Percentiles rank a stretch among this genome's conserved stretches.
phyloP scores from a whole-genome alignment of 208 protist species.

The Wallacemonas sp. region DNA sequence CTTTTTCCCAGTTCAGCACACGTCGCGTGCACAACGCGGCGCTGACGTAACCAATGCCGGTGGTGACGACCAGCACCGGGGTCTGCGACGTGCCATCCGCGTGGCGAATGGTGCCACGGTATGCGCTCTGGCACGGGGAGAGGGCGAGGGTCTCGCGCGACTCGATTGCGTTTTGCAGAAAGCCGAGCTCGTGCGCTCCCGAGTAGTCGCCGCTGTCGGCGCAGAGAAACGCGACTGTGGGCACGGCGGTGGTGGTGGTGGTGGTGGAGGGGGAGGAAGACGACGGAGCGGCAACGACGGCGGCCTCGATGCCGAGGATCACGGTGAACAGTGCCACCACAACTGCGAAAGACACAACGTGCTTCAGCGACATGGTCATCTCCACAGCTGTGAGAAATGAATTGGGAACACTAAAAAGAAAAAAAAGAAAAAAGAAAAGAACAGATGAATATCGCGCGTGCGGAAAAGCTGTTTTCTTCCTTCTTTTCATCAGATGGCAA shows the following conservation, averaged over 20 bases:
- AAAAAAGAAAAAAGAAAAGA: neutral
- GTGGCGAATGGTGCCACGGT: slow-evolving; percentile 40
- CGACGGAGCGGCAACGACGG: slow-evolving; percentile 6
- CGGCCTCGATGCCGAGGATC: neutral
- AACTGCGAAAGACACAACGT: neutral
- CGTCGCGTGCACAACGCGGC: slow-evolving; percentile 44
- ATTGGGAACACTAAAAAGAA: neutral
- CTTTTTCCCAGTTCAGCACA: slow-evolving; percentile 30
- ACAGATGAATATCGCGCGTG: neutral
- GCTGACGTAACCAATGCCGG: slow-evolving; percentile 55
- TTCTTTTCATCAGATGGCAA: too few species aligned
- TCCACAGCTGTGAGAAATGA: too few species aligned
- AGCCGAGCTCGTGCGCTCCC: slow-evolving; percentile 45
- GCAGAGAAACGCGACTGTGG: slow-evolving; percentile 42
- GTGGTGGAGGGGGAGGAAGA: neutral
- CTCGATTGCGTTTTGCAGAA: slow-evolving; percentile 36
- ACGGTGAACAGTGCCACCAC: slow-evolving; percentile 23
- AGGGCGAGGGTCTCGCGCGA: slow-evolving; percentile 27
- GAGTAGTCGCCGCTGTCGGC: slow-evolving; percentile 42
- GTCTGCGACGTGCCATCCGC: slow-evolving; percentile 30
- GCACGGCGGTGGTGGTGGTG: neutral
- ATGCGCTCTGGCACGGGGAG: slow-evolving; percentile 44
- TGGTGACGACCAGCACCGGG: slow-evolving; percentile 43
- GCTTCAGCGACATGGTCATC: neutral
- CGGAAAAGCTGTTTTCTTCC: too few species aligned